Conservation (phyloP, 2,329 filamentous ascomycete genomes). For the Colletotrichum tropicale region DNA sequence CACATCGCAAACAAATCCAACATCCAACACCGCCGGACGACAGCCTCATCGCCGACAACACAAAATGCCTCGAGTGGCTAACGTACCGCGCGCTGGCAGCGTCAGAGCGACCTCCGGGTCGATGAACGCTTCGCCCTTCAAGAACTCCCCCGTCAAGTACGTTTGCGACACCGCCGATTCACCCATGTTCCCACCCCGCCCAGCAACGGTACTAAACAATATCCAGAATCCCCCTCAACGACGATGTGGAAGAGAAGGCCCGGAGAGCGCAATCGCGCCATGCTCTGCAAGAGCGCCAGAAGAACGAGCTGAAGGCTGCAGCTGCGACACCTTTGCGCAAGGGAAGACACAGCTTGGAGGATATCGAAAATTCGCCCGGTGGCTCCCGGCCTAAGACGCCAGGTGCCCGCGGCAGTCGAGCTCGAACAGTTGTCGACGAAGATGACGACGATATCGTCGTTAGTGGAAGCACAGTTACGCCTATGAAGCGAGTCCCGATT, state of each 20-base stretch:
- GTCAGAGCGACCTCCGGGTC: constrained; percentile 53
- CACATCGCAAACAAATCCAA: neutral
- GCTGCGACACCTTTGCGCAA: constrained; percentile 71
- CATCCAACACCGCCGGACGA: constrained; percentile 8
- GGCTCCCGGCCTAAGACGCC: constrained; percentile 63
- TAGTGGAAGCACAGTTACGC: constrained; percentile 80
- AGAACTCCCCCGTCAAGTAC: constrained; percentile 62
- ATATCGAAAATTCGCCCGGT: constrained; percentile 61
- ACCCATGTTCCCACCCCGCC: neutral
- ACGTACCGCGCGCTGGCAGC: constrained; percentile 54
- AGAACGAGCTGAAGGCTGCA: constrained; percentile 88
- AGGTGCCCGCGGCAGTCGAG: constrained; percentile 35
- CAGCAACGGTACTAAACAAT: constrained; percentile 20
- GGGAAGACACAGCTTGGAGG: constrained; percentile 61
- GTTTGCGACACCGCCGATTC: constrained; percentile 26
- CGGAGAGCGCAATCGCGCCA: constrained; percentile 86
- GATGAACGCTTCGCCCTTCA: constrained; percentile 56
- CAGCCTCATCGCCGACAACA: constrained; percentile 22
- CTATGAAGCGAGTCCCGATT: constrained; percentile 94
- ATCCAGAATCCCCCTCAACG: constrained; percentile 88
- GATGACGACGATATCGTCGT: constrained; percentile 69
- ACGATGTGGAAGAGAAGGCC: constrained; percentile 92
- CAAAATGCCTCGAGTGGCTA: constrained; percentile 64
- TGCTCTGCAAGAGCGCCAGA: constrained; percentile 86
- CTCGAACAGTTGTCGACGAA: constrained; percentile 46